Conservation (phyloP, 2,329 filamentous ascomycete genomes). For the Colletotrichum paranaense region DNA sequence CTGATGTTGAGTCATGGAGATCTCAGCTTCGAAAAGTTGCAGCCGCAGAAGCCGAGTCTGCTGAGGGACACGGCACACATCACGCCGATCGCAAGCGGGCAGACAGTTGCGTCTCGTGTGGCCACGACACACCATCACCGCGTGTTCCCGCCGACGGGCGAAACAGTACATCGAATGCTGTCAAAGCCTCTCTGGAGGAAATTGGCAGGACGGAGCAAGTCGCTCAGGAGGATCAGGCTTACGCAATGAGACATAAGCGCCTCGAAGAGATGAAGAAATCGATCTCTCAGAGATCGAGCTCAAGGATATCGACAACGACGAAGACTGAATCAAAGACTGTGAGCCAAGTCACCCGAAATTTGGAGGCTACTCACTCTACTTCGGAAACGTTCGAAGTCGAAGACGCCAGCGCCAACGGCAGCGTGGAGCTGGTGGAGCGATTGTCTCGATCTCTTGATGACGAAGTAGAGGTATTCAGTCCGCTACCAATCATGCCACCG, state of each 20-base stretch:
- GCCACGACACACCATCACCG: neutral
- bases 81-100: conserved; percentile 8
- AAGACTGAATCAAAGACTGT: neutral
- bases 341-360: neutral
- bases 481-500: conserved; percentile 48
- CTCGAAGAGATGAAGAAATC: neutral
- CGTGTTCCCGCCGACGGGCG: neutral
- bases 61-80: neutral
- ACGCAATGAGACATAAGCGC: neutral
- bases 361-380: neutral
- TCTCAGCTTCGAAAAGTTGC: conserved; percentile 22
- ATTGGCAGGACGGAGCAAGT: neutral
- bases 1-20: conserved; percentile 22
- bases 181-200: neutral
- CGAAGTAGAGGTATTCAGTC: conserved; percentile 44
- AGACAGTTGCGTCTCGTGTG: conserved; percentile 12
- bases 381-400: neutral
- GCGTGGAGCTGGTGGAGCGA: neutral
- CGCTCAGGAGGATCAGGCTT: neutral
- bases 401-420: neutral
- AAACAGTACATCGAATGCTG: neutral
- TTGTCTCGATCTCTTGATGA: neutral
- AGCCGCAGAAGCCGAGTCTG: neutral
- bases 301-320: neutral
- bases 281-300: conserved; percentile 5